These are phyloP conservation scores for Picea sitchensis DNA, from an alignment of 75 land plant genomes.

Conservation along the genomic window DNA sequence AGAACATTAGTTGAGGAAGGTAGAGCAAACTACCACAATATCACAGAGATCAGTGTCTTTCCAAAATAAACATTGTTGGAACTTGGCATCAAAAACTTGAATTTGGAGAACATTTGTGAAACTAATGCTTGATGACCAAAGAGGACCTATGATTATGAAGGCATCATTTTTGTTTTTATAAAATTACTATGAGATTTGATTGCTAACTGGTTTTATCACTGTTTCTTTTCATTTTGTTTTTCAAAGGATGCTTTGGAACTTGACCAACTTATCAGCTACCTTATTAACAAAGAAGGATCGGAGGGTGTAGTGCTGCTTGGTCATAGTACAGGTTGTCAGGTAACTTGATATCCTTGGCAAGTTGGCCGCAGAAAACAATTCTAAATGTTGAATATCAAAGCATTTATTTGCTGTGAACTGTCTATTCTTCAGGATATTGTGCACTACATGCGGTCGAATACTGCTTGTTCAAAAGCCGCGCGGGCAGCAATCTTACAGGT, in stretches of 20 bases:
- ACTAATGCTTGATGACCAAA: too few relatives aligned
- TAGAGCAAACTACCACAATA: too few relatives aligned
- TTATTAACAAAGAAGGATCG: slow-evolving; percentile 90
- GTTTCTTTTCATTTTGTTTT: slow-evolving; percentile 10
- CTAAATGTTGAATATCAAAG: background rate
- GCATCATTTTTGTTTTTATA: too few relatives aligned
- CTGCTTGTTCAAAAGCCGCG: slow-evolving; percentile 86
- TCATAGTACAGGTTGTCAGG: slow-evolving; percentile 99
- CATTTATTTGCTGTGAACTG: background rate
- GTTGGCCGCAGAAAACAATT: background rate
- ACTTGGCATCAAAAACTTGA: too few relatives aligned
- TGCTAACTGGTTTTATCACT: slow-evolving; percentile 2
- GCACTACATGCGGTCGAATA: slow-evolving; percentile 76
- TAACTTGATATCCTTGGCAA: slow-evolving; percentile 7
- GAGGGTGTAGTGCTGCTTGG: slow-evolving; percentile 94
- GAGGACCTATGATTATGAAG: too few relatives aligned
- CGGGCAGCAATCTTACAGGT: slow-evolving; percentile 96
- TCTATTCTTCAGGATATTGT: slow-evolving; percentile 87
- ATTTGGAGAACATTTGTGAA: too few relatives aligned
- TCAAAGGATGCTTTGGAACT: slow-evolving; percentile 81
- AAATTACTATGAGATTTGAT: background rate
- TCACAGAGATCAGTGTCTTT: too few relatives aligned
- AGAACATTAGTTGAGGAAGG: too few relatives aligned
- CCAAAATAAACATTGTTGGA: too few relatives aligned
- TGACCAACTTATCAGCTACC: slow-evolving; percentile 85